Base-by-base conservation (phyloP, 1,284 basidiomycete species). In the Cryptococcus wingfieldii region DNA sequence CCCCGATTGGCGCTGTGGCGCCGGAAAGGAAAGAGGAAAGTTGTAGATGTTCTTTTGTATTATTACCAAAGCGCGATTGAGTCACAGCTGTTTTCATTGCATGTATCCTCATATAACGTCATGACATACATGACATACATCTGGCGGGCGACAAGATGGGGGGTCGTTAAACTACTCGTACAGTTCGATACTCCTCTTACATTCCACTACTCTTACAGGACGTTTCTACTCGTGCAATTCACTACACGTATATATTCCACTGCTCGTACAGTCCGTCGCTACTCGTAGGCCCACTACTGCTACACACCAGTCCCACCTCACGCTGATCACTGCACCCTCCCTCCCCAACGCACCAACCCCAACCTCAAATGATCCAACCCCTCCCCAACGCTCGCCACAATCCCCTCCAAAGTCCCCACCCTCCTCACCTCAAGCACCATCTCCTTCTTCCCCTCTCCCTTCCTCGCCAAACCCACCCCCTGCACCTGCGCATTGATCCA, bases 401-500 rank as follows among this genome's bases (percentile, higher is more conserved):
- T 68, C 31, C 59, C 63, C 55, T 73, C 71, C 6, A 65, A 42
- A 9, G 34, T 18, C 5, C 16, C 38, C 27, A 53, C 54, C 46
- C 69, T 51, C 38, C 61, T 58, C 23, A 71, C 66, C 58, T 75
- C 71, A 4, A 71, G 45, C 0, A 75, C 67, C 18, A 70, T 28
- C 38, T 64, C 56, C 14, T 51, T 31, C 14, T 50, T 27, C 50
- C 65, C 34, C 52, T 53, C 46, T 51, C 54, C 19, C 54, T 48
- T 6, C n/a, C 34, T n/a, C n/a, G 50, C 50, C 19, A 39, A n/a
- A 6, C 50, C 34, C 1, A 69, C 58, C 8, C 64, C 60, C 10
- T 2, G 1, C 19, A 19, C 19, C 19, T 51, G 25, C 4, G 63
- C 56, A 38, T 61, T 56, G 16, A 71, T 55, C 43, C 57, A 66